Percentiles rank a stretch among this genome's conserved stretches.
Evolutionary conservation across 495 filamentous ascomycete genomes (phyloP).

Genomic region (Haplographium delicatum): DNA sequence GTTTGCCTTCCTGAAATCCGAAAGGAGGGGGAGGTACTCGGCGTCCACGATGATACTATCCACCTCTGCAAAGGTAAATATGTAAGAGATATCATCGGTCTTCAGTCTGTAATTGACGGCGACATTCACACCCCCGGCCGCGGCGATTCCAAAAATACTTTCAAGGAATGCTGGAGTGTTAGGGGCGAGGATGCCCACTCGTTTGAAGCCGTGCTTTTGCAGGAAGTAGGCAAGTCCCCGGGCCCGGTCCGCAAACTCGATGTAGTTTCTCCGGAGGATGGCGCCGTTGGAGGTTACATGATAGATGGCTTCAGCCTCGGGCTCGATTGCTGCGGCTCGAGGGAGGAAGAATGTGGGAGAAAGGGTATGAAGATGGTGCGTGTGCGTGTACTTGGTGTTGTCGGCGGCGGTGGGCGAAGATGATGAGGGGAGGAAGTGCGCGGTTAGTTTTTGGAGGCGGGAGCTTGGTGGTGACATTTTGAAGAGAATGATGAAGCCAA

Average conservation of each 20-base stretch:
- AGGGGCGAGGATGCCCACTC: constrained; percentile 74
- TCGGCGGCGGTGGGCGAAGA: constrained; percentile 31
- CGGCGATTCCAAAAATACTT: constrained; percentile 80
- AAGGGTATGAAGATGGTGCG: constrained; percentile 66
- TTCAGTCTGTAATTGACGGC: constrained; percentile 90
- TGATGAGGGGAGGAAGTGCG: constrained; percentile 51
- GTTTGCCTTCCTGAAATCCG: constrained; percentile 51
- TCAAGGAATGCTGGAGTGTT: constrained; percentile 96
- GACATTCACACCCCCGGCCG: constrained; percentile 76
- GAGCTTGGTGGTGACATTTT: constrained; percentile 31
- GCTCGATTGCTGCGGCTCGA: constrained; percentile 85
- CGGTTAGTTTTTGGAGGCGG: constrained; percentile 48
- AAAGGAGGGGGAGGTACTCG: constrained; percentile 69
- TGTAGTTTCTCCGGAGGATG: constrained; percentile 66
- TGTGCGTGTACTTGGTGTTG: constrained; percentile 16
- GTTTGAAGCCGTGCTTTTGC: constrained; percentile 59
- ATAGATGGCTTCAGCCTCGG: constrained; percentile 79
- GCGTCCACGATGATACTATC: constrained; percentile 84
- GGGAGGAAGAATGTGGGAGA: constrained; percentile 87
- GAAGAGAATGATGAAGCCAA: not conserved
- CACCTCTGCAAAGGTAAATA: constrained; percentile 75
- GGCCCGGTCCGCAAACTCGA: constrained; percentile 76
- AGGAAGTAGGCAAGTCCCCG: constrained; percentile 84
- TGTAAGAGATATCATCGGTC: constrained; percentile 81
- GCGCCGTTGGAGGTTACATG: constrained; percentile 78